These are phyloP conservation scores for Ramichloridium luteum DNA, from an alignment of 2,329 filamentous ascomycete genomes.

Conservation along the genomic window DNA sequence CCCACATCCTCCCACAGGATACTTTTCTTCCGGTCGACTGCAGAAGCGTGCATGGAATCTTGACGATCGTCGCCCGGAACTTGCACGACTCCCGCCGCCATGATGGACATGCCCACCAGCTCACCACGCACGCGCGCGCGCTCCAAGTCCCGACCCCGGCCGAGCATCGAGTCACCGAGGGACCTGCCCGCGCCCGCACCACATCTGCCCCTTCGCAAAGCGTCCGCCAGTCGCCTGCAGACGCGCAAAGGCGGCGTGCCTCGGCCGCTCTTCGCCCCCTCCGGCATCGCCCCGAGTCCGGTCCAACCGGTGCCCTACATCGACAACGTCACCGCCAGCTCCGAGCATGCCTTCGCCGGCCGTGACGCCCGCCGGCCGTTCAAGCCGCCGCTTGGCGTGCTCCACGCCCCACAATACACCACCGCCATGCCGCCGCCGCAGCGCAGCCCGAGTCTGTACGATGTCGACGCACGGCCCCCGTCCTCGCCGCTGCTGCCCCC, in stretches of 20 bases:
- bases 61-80: conserved; percentile 12
- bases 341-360: conserved; percentile 24
- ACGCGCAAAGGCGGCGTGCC: conserved; percentile 17
- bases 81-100: too few species aligned
- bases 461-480: conserved; percentile 9
- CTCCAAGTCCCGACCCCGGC: conserved; percentile 5
- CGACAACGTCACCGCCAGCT: conserved; percentile 21
- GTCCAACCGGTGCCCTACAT: conserved; percentile 18
- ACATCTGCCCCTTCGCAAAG: conserved; percentile 30
- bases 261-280: conserved; percentile 19
- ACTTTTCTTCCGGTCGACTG: too few species aligned
- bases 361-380: conserved; percentile 18
- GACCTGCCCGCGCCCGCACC: conserved; percentile 39
- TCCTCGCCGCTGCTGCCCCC: conserved; percentile 16
- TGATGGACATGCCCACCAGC: too few species aligned
- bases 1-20: too few species aligned
- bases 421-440: conserved; percentile 1
- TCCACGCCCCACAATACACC: conserved; percentile 12
- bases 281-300: conserved; percentile 21
- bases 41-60: conserved; percentile 12
- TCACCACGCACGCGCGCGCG: conserved; percentile 3
- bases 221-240: conserved; percentile 29
- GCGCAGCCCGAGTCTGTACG: conserved; percentile 2
- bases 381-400: conserved; percentile 18
- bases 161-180: conserved; percentile 57